A percentile compares a stretch with the other conserved stretches of the same genome.
Evolutionary conservation across 345 rosid species (phyloP).

Genomic region (Litchi chinensis): DNA sequence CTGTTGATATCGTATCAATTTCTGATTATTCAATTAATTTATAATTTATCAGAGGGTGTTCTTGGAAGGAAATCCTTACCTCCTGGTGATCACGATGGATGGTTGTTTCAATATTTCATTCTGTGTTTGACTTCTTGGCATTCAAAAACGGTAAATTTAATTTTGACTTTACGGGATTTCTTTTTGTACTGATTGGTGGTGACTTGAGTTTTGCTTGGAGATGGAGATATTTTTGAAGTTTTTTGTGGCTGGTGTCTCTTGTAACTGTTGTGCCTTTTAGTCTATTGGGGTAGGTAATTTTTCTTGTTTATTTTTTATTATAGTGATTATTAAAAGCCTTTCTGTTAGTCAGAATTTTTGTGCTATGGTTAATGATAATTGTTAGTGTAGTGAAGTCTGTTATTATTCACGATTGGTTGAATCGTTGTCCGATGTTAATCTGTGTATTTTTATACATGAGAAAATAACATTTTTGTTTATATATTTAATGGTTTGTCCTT

Average conservation of each 20-base stretch:
- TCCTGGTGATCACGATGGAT: slow-evolving; percentile 87
- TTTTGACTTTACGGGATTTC: neutral
- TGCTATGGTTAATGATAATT: too few species aligned
- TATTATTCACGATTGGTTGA: too few species aligned
- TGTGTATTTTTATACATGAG: neutral
- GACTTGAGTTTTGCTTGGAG: too few species aligned
- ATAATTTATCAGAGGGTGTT: slow-evolving; percentile 77
- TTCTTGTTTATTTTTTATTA: too few species aligned
- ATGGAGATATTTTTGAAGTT: too few species aligned
- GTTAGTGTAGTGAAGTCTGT: too few species aligned
- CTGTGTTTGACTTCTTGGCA: slow-evolving; percentile 89
- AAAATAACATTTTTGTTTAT: neutral
- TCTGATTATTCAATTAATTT: slow-evolving; percentile 23
- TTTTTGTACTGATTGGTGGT: neutral
- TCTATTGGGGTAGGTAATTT: too few species aligned
- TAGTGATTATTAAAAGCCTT: too few species aligned
- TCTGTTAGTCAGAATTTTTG: too few species aligned
- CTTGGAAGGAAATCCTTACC: slow-evolving; percentile 96
- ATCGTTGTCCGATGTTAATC: too few species aligned
- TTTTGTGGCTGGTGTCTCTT: too few species aligned
- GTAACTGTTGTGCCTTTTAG: too few species aligned
- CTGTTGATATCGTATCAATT: neutral
- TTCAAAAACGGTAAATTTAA: slow-evolving; percentile 79
- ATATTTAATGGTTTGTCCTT: neutral
- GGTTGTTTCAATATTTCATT: slow-evolving; percentile 89